Base-by-base conservation (phyloP, 106 monocot genomes). In the Agapanthus africanus region DNA sequence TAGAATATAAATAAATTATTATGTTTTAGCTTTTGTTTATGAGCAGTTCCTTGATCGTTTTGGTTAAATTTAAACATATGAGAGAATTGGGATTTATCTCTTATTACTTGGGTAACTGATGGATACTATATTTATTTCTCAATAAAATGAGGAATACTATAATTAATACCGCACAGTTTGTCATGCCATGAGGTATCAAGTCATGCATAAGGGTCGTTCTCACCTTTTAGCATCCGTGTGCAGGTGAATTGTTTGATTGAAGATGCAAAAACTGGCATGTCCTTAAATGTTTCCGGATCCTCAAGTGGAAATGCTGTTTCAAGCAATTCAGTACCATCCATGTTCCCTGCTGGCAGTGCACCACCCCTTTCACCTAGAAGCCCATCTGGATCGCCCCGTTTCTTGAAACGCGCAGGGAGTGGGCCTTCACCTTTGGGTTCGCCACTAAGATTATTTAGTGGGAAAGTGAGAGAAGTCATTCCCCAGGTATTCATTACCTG, bases 311-410 rank as follows among this genome's bases (percentile, higher is more conserved):
- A 76, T 84, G 79, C 84, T 63, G 64, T 73, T 39, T 41, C 84
- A 60, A 73, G 67, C 60, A 82, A 65, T 85, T 79, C 81, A 64
- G 71, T 81, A 65, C 90, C 87, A 66, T 94, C 87, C 13, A 90
- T 90, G 80, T 94, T 94, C 67, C 90, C 90, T 72, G 84, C 85
- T 50, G 90, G 84, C 61, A 83, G 90, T 72, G 84, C 87, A 37
- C 94, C 90, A 65, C 94, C 90, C 47, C 87, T 94, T 74, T 94
- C 94, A 36, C 94, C 94, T 23, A 84, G 93, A 74, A 94, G 93
- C 71, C 72, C 74, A n/a, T 80, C 86, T 67, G 85, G 87, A 32
- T 94, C 94, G 63, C 94, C 90, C 74, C 86, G 88, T 36, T 7
- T 75, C 60, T 14, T 59, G 42, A 93, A 73, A 67, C 78, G 93